Percentiles rank a stretch among this genome's conserved stretches.
Evolutionary conservation across 768 basidiomycete species (phyloP).

Genomic region (Leccinum pellstonianum): DNA sequence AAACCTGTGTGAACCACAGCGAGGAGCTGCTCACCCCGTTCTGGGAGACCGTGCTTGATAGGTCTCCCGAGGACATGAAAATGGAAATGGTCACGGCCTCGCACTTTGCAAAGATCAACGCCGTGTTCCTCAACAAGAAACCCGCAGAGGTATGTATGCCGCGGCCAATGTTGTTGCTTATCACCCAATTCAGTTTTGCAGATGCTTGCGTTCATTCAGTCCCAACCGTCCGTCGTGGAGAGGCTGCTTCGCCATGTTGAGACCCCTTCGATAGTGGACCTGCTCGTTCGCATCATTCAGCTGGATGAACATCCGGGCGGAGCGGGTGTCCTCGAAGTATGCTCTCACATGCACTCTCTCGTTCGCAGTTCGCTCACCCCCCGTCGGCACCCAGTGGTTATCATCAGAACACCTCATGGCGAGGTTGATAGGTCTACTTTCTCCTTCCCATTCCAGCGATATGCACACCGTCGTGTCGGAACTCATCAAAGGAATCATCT

Average conservation of each 20-base stretch:
- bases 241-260: conserved; percentile 84
- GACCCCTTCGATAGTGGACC: conserved; percentile 87
- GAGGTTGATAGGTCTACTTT: conserved; percentile 77
- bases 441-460: conserved; percentile 70
- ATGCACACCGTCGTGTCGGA: conserved; percentile 88
- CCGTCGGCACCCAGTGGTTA: conserved; percentile 67
- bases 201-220: conserved; percentile 92
- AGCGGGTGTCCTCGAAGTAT: conserved; percentile 82
- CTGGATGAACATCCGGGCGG: conserved; percentile 82
- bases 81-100: conserved; percentile 84
- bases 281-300: conserved; percentile 87
- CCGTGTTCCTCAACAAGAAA: conserved; percentile 83
- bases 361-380: conserved; percentile 27
- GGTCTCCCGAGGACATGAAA: conserved; percentile 82
- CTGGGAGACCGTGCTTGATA: conserved; percentile 87
- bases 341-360: conserved; percentile 40
- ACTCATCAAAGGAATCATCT: conserved; percentile 90
- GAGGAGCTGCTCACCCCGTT: conserved; percentile 78
- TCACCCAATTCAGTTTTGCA: conserved; percentile 35
- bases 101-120: conserved; percentile 93
- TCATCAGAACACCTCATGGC: conserved; percentile 81
- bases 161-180: conserved; percentile 17
- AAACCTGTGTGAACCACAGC: conserved; percentile 75
- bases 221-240: conserved; percentile 77
- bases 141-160: conserved; percentile 82